phyloP scores from a whole-genome alignment of 1,139 yeast species.

The Nadsonia commutata region DNA sequence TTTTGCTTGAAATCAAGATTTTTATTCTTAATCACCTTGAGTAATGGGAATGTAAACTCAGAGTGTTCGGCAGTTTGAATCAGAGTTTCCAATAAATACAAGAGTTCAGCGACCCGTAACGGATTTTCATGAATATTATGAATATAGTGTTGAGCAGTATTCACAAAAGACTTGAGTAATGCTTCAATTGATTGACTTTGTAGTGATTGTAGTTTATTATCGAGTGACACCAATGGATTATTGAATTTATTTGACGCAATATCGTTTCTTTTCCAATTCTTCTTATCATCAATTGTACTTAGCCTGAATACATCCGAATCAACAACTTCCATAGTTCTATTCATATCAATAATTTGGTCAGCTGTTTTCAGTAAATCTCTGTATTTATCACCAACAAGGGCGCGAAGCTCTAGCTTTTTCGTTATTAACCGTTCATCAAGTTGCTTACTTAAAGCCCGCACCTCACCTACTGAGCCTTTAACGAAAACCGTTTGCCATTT shows the following conservation, averaged over 20 bases:
- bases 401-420: conserved; percentile 34
- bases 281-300: conserved; percentile 10
- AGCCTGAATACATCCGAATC: conserved; percentile 14
- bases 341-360: conserved; percentile 48
- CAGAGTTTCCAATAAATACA: conserved; percentile 6
- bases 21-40: conserved; percentile 8
- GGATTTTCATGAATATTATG: conserved; percentile 5
- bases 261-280: conserved; percentile 11
- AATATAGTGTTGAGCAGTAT: conserved; percentile 1
- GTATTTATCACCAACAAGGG: conserved; percentile 50
- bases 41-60: conserved; percentile 9
- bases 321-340: conserved; percentile 23
- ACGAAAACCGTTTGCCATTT: neutral
- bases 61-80: conserved; percentile 7
- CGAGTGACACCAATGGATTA: neutral
- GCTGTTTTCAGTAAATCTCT: conserved; percentile 56
- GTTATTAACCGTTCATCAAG: conserved; percentile 1
- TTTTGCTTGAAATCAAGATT: conserved; percentile 5
- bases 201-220: neutral
- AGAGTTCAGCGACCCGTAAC: conserved; percentile 5
- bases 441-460: neutral
- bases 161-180: neutral
- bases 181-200: conserved; percentile 1
- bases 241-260: conserved; percentile 8
- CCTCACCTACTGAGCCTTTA: neutral